Evolutionary conservation across 768 basidiomycete genomes (phyloP), one percentile per base, ranked within the genome.

Genomic region (Podaxis pistillaris): DNA sequence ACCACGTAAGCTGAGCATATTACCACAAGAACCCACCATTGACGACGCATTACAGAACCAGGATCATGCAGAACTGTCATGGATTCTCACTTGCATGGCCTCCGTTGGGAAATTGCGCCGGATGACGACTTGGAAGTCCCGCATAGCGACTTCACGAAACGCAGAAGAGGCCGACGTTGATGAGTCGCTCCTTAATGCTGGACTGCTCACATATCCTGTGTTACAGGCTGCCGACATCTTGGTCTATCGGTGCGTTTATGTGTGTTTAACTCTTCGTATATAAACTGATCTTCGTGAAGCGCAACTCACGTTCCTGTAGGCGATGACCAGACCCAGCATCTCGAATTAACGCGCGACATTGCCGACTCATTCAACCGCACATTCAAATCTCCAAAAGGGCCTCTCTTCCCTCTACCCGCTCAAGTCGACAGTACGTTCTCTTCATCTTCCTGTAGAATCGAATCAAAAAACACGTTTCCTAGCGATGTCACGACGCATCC

Each of bases 111-210:
- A 86, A 67, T 76, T 98, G 9, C 85, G 87, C 44, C 76, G 95
- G 47, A 97, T 98, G 96, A 98, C 95, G 3, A 94, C 93, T 0
- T 98, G 96, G 94, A 98, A 98, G 85, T 84, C 90, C 9, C 86
- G 91, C 63, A 76, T 96, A 3, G 91, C 89, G 11, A 81, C 84
- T 9, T 83, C 87, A 8, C 80, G 90, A 54, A 94, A 94, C 68
- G 86, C 89, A 2, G 85, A 83, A 44, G 88, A 91, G 69, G 85
- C 88, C 3, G 88, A 93, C 65, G 80, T 95, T 9, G 88, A 93
- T 69, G 94, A 97, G 64, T 86, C 87, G 0, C 75, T 89, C 63
- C 82, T 97, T 1, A 93, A 94, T 63, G 82, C 88, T 0, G 96
- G 96, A 1, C 76, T 98, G 22, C 87, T 98, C 67, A 93, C 93